Conservation (phyloP, 805 yeast genomes). For the Wickerhamia fluorescens region DNA sequence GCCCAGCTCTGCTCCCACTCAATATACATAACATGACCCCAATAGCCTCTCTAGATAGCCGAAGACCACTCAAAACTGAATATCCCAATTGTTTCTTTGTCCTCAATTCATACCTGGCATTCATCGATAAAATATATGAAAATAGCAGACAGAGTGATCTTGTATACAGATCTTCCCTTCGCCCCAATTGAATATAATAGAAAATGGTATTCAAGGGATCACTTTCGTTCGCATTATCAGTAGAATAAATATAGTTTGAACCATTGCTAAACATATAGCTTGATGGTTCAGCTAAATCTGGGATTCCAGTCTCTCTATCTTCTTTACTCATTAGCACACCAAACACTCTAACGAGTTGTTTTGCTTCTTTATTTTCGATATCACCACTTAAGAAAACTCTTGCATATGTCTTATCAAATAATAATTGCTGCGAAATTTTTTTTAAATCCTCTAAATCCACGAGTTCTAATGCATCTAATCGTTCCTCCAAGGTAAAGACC, state of each 20-base stretch:
- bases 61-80: slow-evolving; percentile 48
- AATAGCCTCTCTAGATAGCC: slow-evolving; percentile 42
- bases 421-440: slow-evolving; percentile 19
- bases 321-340: slow-evolving; percentile 2
- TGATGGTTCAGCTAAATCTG: slow-evolving; percentile 18
- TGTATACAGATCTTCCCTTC: slow-evolving; percentile 24
- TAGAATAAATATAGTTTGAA: slow-evolving; percentile 18
- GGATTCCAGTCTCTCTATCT: not conserved
- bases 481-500: slow-evolving; percentile 47
- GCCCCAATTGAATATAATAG: slow-evolving; percentile 53
- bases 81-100: slow-evolving; percentile 57
- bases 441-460: slow-evolving; percentile 31
- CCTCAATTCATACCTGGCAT: slow-evolving; percentile 43
- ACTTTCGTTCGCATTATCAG: slow-evolving; percentile 22
- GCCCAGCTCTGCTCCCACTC: slow-evolving; percentile 42
- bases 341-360: slow-evolving; percentile 13
- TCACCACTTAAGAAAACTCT: slow-evolving; percentile 51
- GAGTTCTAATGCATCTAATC: slow-evolving; percentile 51
- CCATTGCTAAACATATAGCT: slow-evolving; percentile 21
- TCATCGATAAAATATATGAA: slow-evolving; percentile 39
- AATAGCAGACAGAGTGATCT: slow-evolving; percentile 40
- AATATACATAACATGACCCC: slow-evolving; percentile 56
- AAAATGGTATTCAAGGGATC: slow-evolving; percentile 50
- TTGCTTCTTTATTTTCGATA: slow-evolving; percentile 12
- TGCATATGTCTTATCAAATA: slow-evolving; percentile 21